Conservation (phyloP, 257 asterid genomes). For the Fraxinus pennsylvanica region DNA sequence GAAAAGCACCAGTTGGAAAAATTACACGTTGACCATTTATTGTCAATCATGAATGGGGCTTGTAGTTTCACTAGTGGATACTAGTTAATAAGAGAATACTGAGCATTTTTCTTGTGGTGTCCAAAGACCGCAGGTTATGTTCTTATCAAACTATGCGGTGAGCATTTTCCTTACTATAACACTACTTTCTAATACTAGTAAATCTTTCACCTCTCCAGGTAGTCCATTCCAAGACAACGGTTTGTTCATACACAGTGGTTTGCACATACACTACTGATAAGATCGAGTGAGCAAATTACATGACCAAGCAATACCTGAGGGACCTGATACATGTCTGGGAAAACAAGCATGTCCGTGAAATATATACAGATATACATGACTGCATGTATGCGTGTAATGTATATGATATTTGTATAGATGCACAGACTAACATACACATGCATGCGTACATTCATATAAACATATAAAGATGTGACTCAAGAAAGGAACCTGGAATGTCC, state of each 20-base stretch:
- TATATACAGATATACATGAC: conserved; percentile 2
- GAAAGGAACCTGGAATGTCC: conserved; percentile 75
- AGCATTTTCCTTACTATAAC: neutral
- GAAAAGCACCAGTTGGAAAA: neutral
- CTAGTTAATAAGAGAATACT: neutral
- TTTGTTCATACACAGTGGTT: neutral
- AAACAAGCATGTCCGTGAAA: conserved; percentile 7
- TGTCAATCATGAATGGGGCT: neutral
- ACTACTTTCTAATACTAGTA: neutral
- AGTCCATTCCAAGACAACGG: neutral
- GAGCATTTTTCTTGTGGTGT: neutral
- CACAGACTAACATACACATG: neutral
- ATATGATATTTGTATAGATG: neutral
- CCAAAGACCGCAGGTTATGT: neutral
- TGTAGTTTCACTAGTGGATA: neutral
- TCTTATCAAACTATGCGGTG: neutral
- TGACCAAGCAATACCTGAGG: neutral
- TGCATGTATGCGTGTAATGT: neutral
- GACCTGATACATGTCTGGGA: conserved; percentile 4
- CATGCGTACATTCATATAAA: neutral
- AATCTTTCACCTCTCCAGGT: neutral
- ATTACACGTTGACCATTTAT: neutral
- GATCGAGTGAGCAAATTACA: neutral
- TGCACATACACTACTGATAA: neutral
- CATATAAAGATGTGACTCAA: neutral